phyloP scores from a whole-genome alignment of 805 yeast species.

The Ogataea philodendri region DNA sequence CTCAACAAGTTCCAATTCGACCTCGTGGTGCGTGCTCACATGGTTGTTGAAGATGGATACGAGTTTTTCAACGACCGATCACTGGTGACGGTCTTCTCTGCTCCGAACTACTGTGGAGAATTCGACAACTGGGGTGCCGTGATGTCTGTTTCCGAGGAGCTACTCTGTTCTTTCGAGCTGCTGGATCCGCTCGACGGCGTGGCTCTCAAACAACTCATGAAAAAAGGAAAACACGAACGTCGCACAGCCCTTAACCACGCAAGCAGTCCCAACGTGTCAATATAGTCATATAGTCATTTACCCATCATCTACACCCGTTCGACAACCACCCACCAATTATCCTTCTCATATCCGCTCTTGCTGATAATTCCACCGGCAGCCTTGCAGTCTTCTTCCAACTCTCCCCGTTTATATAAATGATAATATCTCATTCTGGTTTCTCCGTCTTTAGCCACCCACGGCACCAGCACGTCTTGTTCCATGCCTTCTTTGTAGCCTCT shows the following conservation, averaged over 20 bases:
- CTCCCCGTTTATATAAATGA: slow-evolving; percentile 84
- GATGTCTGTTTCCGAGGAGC: slow-evolving; percentile 92
- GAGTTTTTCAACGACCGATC: slow-evolving; percentile 73
- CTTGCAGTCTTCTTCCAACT: slow-evolving; percentile 65
- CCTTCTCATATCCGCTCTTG: slow-evolving; percentile 82
- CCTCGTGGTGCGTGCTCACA: slow-evolving; percentile 80
- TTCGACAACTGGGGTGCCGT: slow-evolving; percentile 97
- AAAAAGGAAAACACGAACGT: slow-evolving; percentile 86
- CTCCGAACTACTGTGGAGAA: slow-evolving; percentile 81
- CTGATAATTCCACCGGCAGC: slow-evolving; percentile 70
- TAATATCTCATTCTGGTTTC: slow-evolving; percentile 79
- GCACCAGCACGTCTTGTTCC: slow-evolving; percentile 91
- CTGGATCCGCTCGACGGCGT: slow-evolving; percentile 91
- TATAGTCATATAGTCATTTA: slow-evolving; percentile 6
- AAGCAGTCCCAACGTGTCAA: slow-evolving; percentile 19
- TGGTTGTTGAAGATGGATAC: slow-evolving; percentile 83
- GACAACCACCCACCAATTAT: slow-evolving; percentile 85
- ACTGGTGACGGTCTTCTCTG: slow-evolving; percentile 69
- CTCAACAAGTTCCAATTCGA: slow-evolving; percentile 73
- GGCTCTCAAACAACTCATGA: slow-evolving; percentile 93
- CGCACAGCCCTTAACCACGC: slow-evolving; percentile 45
- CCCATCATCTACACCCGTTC: slow-evolving; percentile 30
- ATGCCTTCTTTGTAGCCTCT: slow-evolving; percentile 90
- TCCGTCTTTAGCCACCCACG: slow-evolving; percentile 69
- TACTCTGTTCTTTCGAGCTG: slow-evolving; percentile 88